phyloP scores from a whole-genome alignment of 768 basidiomycete species.

The Steccherinum ochraceum region DNA sequence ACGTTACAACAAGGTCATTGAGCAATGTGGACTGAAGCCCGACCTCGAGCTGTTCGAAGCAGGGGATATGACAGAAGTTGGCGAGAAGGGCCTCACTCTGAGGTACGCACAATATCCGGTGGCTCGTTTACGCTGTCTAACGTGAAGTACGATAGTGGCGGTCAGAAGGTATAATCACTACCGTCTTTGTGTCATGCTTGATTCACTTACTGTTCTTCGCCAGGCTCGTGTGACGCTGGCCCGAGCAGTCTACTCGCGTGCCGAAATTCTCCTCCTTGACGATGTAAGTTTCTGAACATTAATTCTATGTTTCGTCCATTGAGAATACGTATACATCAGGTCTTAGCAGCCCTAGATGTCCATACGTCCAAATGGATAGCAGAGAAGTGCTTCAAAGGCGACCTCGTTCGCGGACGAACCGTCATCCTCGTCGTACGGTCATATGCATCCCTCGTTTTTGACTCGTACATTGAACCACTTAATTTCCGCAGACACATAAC shows the following conservation, averaged over 20 bases:
- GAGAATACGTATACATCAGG: too few relatives aligned
- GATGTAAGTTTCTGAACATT: conserved; percentile 37
- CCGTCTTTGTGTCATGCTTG: too few relatives aligned
- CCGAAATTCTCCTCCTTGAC: conserved; percentile 62
- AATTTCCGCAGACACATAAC: conserved; percentile 45
- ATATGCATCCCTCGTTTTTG: too few relatives aligned
- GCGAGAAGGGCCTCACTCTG: conserved; percentile 48
- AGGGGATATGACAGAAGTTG: conserved; percentile 50
- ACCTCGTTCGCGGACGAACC: conserved; percentile 43
- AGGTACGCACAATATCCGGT: too few relatives aligned
- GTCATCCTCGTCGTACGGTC: conserved; percentile 42
- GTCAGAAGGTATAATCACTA: conserved; percentile 41
- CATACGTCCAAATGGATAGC: conserved; percentile 48
- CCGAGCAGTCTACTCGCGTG: conserved; percentile 51
- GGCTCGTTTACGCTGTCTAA: background rate
- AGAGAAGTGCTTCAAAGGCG: conserved; percentile 41
- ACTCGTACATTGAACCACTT: too few relatives aligned
- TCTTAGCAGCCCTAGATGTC: conserved; percentile 27
- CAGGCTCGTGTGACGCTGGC: conserved; percentile 50
- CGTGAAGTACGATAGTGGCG: conserved; percentile 32
- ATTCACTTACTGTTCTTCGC: too few relatives aligned
- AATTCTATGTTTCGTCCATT: background rate
- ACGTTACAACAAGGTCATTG: conserved; percentile 35
- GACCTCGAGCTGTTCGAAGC: conserved; percentile 43
- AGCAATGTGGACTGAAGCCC: conserved; percentile 34